Evolutionary conservation across 1,284 basidiomycete species (phyloP).

Genomic region (Trichosporon inkin): DNA sequence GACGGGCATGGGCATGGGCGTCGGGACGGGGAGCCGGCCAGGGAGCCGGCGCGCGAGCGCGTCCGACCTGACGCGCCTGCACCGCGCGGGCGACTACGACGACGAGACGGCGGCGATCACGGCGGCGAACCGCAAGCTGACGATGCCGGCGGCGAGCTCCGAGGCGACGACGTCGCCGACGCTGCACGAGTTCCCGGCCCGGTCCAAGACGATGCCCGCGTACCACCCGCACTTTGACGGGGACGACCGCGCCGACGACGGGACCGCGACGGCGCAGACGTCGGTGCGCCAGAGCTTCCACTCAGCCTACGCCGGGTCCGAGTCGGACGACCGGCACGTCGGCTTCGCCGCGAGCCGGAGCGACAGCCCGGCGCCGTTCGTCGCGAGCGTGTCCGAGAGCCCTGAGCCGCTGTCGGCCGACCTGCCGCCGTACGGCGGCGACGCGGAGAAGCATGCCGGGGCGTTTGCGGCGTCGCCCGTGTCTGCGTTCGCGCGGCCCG

Average conservation of each 20-base stretch:
- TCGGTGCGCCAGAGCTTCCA: conserved; percentile 23
- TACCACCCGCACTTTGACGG: conserved; percentile 8
- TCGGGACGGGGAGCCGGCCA: conserved; percentile 18
- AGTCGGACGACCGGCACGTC: neutral
- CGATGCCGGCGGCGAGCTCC: conserved; percentile 24
- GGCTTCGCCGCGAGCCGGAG: neutral
- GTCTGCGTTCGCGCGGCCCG: neutral
- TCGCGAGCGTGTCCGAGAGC: neutral
- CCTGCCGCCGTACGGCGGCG: neutral
- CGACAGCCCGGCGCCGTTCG: neutral
- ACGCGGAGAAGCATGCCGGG: neutral
- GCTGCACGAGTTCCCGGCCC: conserved; percentile 28
- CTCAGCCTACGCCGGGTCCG: conserved; percentile 13
- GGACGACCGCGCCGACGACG: conserved; percentile 18
- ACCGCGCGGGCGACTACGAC: conserved; percentile 22
- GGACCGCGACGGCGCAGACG: conserved; percentile 14
- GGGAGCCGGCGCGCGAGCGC: conserved; percentile 14
- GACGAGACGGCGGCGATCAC: conserved; percentile 33
- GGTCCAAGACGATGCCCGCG: conserved; percentile 30
- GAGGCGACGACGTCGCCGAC: conserved; percentile 42
- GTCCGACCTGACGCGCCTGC: conserved; percentile 9
- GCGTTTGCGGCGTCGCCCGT: neutral
- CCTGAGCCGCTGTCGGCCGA: neutral
- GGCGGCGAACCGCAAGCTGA: conserved; percentile 23
- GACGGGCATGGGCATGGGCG: neutral